Evolutionary conservation across 2,329 filamentous ascomycete species (phyloP).

Genomic region (Hypoxylon sp.): DNA sequence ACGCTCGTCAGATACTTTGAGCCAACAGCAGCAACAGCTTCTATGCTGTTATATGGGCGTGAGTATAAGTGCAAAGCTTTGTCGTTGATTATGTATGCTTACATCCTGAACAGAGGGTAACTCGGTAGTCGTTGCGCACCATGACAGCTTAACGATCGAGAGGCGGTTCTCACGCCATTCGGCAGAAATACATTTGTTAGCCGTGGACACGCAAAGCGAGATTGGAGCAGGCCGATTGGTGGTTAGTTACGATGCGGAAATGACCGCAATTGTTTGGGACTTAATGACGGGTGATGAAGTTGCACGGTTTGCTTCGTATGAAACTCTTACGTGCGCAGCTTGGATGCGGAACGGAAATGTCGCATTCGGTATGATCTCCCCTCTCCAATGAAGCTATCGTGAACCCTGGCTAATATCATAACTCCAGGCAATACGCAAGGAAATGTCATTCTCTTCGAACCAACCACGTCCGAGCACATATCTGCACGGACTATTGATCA

Average conservation of each 20-base stretch:
- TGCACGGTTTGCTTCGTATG: constrained; percentile 92
- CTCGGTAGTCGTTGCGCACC: constrained; percentile 87
- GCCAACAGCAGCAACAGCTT: constrained; percentile 90
- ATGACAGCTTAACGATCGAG: constrained; percentile 92
- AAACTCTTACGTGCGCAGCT: constrained; percentile 84
- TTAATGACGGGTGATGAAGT: constrained; percentile 91
- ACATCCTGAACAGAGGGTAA: constrained; percentile 71
- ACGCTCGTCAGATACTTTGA: constrained; percentile 76
- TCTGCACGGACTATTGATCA: constrained; percentile 91
- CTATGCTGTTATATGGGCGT: constrained; percentile 87
- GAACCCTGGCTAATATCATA: constrained; percentile 46
- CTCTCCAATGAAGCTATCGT: constrained; percentile 22
- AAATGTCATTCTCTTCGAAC: constrained; percentile 94
- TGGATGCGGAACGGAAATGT: constrained; percentile 99
- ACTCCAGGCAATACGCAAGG: constrained; percentile 87
- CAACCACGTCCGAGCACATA: constrained; percentile 91
- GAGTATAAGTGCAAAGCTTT: constrained; percentile 39
- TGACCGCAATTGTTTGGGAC: constrained; percentile 97
- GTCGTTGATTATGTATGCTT: constrained; percentile 17
- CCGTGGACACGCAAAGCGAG: constrained; percentile 93
- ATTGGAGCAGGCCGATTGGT: constrained; percentile 86
- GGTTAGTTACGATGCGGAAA: constrained; percentile 91
- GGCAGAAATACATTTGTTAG: constrained; percentile 86
- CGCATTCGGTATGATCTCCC: constrained; percentile 82
- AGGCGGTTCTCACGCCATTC: constrained; percentile 86